These are phyloP conservation scores for Mycena sanguinolenta DNA, from an alignment of 768 basidiomycete species.

Conservation along the genomic window DNA sequence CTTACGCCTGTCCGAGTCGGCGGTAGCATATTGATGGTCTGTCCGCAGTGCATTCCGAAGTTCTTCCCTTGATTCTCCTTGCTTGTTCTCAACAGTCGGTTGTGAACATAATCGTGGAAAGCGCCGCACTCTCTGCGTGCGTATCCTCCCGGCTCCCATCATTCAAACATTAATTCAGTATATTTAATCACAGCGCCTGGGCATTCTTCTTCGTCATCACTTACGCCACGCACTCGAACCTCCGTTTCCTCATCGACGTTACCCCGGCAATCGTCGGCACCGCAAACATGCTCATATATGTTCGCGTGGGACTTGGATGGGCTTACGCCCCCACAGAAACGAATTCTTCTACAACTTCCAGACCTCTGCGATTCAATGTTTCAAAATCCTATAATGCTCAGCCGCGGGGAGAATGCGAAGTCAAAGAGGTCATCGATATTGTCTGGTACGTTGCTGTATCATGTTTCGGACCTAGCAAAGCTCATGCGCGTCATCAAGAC, in stretches of 20 bases:
- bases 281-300: constrained; percentile 22
- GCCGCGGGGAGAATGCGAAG: too few relatives aligned
- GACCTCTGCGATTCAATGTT: too few relatives aligned
- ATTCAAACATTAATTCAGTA: too few relatives aligned
- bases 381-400: too few relatives aligned
- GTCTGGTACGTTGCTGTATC: too few relatives aligned
- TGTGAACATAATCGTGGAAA: constrained; percentile 15
- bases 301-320: constrained; percentile 22
- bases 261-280: constrained; percentile 16
- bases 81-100: not conserved
- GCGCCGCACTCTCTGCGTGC: constrained; percentile 15
- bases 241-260: constrained; percentile 28
- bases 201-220: constrained; percentile 18
- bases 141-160: too few relatives aligned
- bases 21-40: not conserved
- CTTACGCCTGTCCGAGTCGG: not conserved
- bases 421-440: too few relatives aligned
- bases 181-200: constrained; percentile 2
- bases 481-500: too few relatives aligned
- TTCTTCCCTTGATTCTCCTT: not conserved
- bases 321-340: not conserved
- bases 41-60: not conserved
- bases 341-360: too few relatives aligned
- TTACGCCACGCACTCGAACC: constrained; percentile 10
- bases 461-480: too few relatives aligned